Evolutionary conservation across 306 rosid species (phyloP).

Genomic region (Senna tora): DNA sequence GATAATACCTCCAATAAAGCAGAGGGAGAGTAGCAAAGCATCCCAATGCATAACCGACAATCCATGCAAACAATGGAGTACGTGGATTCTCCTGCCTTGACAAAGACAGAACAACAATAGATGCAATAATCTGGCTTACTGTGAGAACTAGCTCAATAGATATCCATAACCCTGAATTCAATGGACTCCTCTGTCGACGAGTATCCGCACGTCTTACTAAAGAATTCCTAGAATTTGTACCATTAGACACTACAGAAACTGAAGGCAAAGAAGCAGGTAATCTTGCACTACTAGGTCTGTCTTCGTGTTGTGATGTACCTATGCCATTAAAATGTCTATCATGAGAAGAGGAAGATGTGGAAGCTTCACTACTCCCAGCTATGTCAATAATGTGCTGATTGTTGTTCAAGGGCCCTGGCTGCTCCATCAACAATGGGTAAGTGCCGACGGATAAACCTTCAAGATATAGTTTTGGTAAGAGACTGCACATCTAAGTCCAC

Average conservation of each 20-base stretch:
- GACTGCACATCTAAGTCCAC: slow-evolving; percentile 67
- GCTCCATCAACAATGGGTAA: slow-evolving; percentile 68
- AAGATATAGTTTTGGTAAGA: slow-evolving; percentile 51
- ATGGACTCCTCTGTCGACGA: slow-evolving; percentile 82
- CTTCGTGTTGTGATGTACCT: slow-evolving; percentile 56
- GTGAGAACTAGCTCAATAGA: slow-evolving; percentile 84
- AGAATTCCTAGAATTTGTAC: slow-evolving; percentile 67
- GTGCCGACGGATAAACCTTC: slow-evolving; percentile 52
- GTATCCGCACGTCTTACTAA: slow-evolving; percentile 69
- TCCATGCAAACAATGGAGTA: slow-evolving; percentile 86
- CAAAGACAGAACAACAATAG: slow-evolving; percentile 75
- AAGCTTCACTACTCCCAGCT: slow-evolving; percentile 51
- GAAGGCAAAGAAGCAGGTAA: slow-evolving; percentile 48
- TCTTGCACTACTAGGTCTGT: slow-evolving; percentile 49
- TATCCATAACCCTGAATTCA: slow-evolving; percentile 93
- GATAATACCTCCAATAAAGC: slow-evolving; percentile 90
- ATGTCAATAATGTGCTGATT: slow-evolving; percentile 68
- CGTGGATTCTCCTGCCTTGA: slow-evolving; percentile 81
- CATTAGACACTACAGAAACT: slow-evolving; percentile 53
- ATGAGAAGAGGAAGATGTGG: slow-evolving; percentile 59
- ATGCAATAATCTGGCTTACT: slow-evolving; percentile 83
- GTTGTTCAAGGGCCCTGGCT: slow-evolving; percentile 40
- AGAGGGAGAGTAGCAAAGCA: slow-evolving; percentile 93
- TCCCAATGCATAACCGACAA: slow-evolving; percentile 89
- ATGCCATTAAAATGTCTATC: slow-evolving; percentile 52